Base-by-base conservation (phyloP, 768 basidiomycete genomes). In the Lentinula sp. region DNA sequence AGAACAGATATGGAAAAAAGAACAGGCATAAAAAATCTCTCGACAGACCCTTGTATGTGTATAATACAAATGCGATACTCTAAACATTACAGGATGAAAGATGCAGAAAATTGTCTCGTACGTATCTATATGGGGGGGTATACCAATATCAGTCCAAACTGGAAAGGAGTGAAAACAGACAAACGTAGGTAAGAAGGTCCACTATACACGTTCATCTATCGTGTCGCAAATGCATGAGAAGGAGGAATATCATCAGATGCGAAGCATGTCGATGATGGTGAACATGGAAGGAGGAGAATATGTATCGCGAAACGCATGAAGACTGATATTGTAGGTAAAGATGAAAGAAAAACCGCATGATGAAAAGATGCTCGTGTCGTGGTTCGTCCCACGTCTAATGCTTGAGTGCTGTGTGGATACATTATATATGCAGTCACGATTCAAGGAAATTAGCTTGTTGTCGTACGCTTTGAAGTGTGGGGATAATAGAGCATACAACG, bases 241-340 rank as follows among this genome's bases (percentile, higher is more conserved):
- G 34, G 48, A 10, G 16, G 37, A 23, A 28, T 35, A 39, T 23
- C 15, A 34, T 18, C 8, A 50, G 2, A 23, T 39, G 32, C 21
- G 43, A 32, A 37, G 9, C 48, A 48, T 37, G 48, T 16, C n/a
- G 43, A 43, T 31, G 46, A 15, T 45, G 9, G 67, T 71, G 69
- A 70, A 48, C 23, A 32, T 10, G 46, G 21, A 32, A 71, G 68
- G 73, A 69, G 73, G 72, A 71, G 68, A 72, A 69, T 73, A 73
- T 78, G 78, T 80, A 80, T 80, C 79, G 80, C 79, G 79, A 78
- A 75, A 78, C 79, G 78, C 68, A 78, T 75, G 69, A 28, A 60
- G 59, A 74, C 71, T 59, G 78, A 79, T 35, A 78, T 68, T 68
- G 71, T 56, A 66, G 77, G 73, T 65, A 62, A 68, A 67, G 52